Base-by-base conservation (phyloP, 177 flowering plant genomes). In the Vitis hybrid region DNA sequence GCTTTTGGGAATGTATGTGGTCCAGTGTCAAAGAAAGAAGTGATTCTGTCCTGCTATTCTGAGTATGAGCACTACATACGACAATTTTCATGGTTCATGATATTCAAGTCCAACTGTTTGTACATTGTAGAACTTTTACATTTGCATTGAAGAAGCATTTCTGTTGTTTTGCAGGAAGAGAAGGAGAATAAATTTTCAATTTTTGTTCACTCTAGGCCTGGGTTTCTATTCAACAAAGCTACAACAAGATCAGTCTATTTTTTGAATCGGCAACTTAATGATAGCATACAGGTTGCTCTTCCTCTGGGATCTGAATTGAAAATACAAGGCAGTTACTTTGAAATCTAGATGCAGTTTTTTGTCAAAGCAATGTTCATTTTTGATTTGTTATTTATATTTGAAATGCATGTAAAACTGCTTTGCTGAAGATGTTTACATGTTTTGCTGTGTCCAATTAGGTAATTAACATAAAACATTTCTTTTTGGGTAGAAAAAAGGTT, bases 161-260 rank as follows among this genome's bases (percentile, higher is more conserved):
- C 68, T 49, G 45, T 49, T 72, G 26, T 65, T 71, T 76, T 82
- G 78, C 91, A 92, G 98, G 96, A 87, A 55, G 90, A 84, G 10
- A 77, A 76, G 70, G 91, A 87, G 68, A 70, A 66, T 51, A 84
- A 63, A 39, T 90, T 92, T 79, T 92, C 97, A 57, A 83, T 94
- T 60, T 89, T 56, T 62, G 90, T 92, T 70, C 97, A 94, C 73
- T 86, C 98, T 51, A 89, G 98, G 77, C 98, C 98, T 33, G 96
- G 98, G 15, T 92, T 94, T 83, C 51, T 90, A 52, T 76, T 94
- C 74, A 94, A 76, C 81, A 86, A 84, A 73, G 92, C 81, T 69
- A 94, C 90, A 6, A 90, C 98, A 50, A 86, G 81, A 84, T 94
- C 97, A 12, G 69, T 65, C 4, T 85, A 83, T 77, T 94, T 94